Base-by-base conservation (phyloP, 495 filamentous ascomycete species). In the Hapsidospora chrysogenum region DNA sequence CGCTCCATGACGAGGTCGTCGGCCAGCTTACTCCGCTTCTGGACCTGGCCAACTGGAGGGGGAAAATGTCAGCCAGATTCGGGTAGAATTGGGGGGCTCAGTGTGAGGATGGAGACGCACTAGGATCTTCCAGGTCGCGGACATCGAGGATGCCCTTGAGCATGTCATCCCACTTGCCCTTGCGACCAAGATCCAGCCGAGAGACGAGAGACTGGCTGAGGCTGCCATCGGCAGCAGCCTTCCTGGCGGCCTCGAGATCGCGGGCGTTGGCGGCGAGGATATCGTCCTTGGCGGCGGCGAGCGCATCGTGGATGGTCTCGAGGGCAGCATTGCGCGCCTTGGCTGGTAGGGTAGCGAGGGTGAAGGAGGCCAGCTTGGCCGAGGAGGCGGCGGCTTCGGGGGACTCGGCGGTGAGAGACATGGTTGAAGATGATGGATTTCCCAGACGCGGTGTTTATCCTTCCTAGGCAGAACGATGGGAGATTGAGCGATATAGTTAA, bases 151-250 rank as follows among this genome's bases (percentile, higher is more conserved):
- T 92, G 18, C 89, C 92, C 54, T 92, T 76, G 31, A 99, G 67
- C 89, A 96, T 99, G 45, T 95, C 89, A 45, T 94, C 83, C 68
- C 76, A 97, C 61, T 97, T 96, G 26, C 86, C 85, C 35, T 71
- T 69, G 49, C 78, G 78, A 7, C 74, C 71, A 9, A 97, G 60
- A 45, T 96, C 87, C 35, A 99, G 64, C 42, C 89, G 65, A 46
- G 93, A 89, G n/a, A 96, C 66, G 13, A 99, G 65, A 51, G 84
- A 92, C 44, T 78, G 68, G 46, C 75, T 92, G 16, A 96, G 55
- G 35, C 74, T 59, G 27, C 87, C 87, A 41, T 68, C 66, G 16
- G 70, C 70, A 9, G 77, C 82, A 29, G 80, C 80, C 41, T 70
- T 63, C 22, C 63, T 68, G 16, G 92, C 92, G 7, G 67, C 54